These are phyloP conservation scores for Hansenula lynferdii DNA, from an alignment of 1,139 yeast genomes.

Conservation along the genomic window DNA sequence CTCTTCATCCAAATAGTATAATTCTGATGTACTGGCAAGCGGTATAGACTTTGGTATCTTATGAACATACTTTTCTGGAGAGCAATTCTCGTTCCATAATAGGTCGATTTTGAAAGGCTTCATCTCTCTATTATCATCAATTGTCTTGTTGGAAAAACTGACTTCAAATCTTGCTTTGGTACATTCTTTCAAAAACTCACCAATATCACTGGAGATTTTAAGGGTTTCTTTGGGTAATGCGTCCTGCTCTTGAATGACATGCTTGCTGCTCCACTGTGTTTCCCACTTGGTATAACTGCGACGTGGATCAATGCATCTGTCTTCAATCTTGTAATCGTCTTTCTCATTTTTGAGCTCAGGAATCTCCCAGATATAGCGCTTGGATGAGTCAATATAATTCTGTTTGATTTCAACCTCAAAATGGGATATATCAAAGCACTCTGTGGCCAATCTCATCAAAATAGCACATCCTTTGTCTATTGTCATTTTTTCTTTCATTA, in stretches of 20 bases:
- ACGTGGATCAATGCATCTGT: too few relatives aligned
- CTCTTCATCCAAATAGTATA: too few relatives aligned
- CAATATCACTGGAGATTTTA: background rate
- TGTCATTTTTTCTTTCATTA: background rate
- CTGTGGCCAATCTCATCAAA: background rate
- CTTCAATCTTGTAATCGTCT: too few relatives aligned
- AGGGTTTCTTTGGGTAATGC: background rate
- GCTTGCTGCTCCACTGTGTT: too few relatives aligned
- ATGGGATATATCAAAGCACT: background rate
- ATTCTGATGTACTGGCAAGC: too few relatives aligned
- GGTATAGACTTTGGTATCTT: too few relatives aligned
- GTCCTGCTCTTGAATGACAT: background rate
- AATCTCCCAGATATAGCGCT: too few relatives aligned
- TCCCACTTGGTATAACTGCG: background rate
- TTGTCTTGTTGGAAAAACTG: background rate
- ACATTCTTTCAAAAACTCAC: background rate
- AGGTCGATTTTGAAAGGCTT: too few relatives aligned
- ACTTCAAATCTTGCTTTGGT: background rate
- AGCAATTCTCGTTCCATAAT: too few relatives aligned
- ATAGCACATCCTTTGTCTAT: background rate
- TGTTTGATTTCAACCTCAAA: background rate
- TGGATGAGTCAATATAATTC: background rate
- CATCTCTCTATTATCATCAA: background rate
- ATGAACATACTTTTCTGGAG: too few relatives aligned
- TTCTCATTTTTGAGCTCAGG: too few relatives aligned